Evolutionary conservation across 805 yeast genomes (phyloP), one percentile per base, ranked within the genome.

Genomic region (Cyberlindnera mycetangii): DNA sequence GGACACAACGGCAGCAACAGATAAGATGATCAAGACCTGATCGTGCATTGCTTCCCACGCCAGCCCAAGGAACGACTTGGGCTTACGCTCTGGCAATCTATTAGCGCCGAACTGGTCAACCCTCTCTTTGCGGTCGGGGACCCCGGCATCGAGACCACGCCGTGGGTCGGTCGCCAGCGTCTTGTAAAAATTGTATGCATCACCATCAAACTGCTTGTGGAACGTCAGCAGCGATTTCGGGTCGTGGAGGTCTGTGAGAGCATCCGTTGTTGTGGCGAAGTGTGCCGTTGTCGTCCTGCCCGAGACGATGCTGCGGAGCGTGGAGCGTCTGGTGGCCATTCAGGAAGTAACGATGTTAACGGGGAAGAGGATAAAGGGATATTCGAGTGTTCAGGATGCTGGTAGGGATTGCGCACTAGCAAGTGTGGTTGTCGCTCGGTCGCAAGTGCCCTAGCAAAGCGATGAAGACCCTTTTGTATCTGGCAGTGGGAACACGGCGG

Each of bases 11-110:
- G 99, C 99, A 0, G 97, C 97, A 2, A 86, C 73, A 2, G 87
- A 71, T 55, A 93, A 73, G 52, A 95, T 69, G 44, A 93, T 83
- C 64, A 95, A 74, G 17, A 93, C 95, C 64, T 89, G 88, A 64
- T 93, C 99, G 47, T 90, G 82, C 68, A 93, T 68, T 3, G 97
- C 97, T 55, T 85, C 87, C 70, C 76, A 79, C 53, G 93, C 82
- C 32, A 93, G 71, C 47, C 61, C 56, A 36, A 83, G 67, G 50
- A 93, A 82, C 2, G 88, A 71, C 58, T 85, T 87, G 9, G 83
- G 74, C n/a, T 76, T 70, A 53, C 76, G 76, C 45, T 78, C 82
- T 0, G 98, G 98, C 16, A 93, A 63, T 19, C 58, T 64, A 61
- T 93, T 93, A 15, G 63, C 67, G 19, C 96, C 96, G 62, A 78